Percentiles rank a stretch among this genome's conserved stretches.
Evolutionary conservation across 75 land plant species (phyloP).

Genomic region (Isoetes taiwanensis): DNA sequence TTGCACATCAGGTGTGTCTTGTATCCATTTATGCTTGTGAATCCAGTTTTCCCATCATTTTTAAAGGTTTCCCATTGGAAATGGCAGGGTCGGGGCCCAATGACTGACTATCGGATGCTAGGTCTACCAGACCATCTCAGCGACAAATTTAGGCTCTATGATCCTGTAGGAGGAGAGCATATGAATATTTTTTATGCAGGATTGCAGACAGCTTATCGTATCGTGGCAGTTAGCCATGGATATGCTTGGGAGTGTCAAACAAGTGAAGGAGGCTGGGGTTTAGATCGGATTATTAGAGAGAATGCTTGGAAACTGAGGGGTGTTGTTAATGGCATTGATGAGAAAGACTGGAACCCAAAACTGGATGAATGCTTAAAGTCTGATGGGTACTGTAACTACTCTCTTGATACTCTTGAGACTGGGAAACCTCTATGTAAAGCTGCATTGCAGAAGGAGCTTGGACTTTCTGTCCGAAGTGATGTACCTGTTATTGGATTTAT

Average conservation of each 20-base stretch:
- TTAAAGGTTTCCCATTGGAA: too few species aligned
- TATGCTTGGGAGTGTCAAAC: slow-evolving; percentile 92
- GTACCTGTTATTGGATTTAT: slow-evolving; percentile 82
- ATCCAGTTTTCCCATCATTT: too few species aligned
- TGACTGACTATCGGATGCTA: slow-evolving; percentile 41
- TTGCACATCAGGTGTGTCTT: slow-evolving; percentile 81
- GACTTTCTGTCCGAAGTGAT: slow-evolving; percentile 52
- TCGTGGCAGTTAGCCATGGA: slow-evolving; percentile 85
- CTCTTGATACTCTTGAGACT: slow-evolving; percentile 40
- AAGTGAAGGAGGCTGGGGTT: slow-evolving; percentile 86
- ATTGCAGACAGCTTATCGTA: slow-evolving; percentile 63
- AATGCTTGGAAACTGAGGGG: slow-evolving; percentile 77
- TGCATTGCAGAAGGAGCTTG: slow-evolving; percentile 81
- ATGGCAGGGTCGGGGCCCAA: slow-evolving; percentile 97
- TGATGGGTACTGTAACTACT: slow-evolving; percentile 80
- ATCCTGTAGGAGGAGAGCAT: slow-evolving; percentile 86
- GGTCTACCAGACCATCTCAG: slow-evolving; percentile 62
- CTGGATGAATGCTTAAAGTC: slow-evolving; percentile 41
- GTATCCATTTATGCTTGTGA: not conserved
- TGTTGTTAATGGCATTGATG: slow-evolving; percentile 95
- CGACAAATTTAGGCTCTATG: slow-evolving; percentile 52
- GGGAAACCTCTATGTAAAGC: slow-evolving; percentile 84
- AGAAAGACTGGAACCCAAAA: slow-evolving; percentile 74
- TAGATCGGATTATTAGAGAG: slow-evolving; percentile 60
- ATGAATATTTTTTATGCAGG: slow-evolving; percentile 87